These are phyloP conservation scores for Dothistroma septosporum DNA, from an alignment of 2,329 filamentous ascomycete species.

Conservation along the genomic window DNA sequence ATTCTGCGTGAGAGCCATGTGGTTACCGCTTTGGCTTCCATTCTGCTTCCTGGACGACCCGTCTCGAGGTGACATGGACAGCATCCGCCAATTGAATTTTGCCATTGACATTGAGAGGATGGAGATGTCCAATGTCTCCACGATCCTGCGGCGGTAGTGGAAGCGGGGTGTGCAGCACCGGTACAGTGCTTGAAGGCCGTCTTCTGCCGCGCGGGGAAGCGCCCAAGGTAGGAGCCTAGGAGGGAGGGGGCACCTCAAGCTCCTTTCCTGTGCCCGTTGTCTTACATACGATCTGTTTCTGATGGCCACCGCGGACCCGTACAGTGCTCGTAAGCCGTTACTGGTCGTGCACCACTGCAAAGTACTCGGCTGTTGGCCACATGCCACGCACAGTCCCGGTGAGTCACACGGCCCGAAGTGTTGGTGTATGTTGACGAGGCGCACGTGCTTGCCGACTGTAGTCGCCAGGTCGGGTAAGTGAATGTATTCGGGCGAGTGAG, in stretches of 20 bases:
- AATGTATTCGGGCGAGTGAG: neutral
- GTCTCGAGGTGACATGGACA: neutral
- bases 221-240: too few species aligned
- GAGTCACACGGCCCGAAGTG: too few species aligned
- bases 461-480: neutral
- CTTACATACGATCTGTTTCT: neutral
- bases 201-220: too few species aligned
- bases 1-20: neutral
- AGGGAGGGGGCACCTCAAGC: too few species aligned
- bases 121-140: neutral
- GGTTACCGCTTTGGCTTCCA: neutral
- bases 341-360: neutral
- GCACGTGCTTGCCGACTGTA: neutral
- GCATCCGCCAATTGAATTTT: neutral
- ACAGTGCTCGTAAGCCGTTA: neutral
- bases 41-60: neutral
- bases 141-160: neutral
- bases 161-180: neutral
- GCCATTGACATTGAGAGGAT: neutral
- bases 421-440: too few species aligned
- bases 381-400: too few species aligned
- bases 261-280: neutral
- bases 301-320: neutral
- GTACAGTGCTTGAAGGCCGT: too few species aligned
- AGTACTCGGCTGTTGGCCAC: too few species aligned